phyloP scores from a whole-genome alignment of 2,329 filamentous ascomycete genomes.

The Fusarium sp. region DNA sequence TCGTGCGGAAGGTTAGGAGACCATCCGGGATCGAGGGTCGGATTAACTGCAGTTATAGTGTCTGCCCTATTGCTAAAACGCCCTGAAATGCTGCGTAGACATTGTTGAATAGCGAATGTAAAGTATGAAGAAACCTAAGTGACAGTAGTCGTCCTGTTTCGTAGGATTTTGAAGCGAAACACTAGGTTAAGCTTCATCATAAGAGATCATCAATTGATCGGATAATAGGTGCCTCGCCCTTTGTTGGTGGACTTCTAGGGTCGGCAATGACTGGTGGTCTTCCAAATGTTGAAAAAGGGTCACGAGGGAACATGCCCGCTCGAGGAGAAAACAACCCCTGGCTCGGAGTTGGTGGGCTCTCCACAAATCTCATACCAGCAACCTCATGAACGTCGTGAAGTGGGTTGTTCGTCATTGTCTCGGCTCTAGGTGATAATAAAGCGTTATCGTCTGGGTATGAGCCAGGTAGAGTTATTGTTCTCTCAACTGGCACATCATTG shows the following conservation, averaged over 20 bases:
- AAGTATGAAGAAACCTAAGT: slow-evolving; percentile 22
- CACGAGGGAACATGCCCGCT: slow-evolving; percentile 65
- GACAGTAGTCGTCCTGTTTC: slow-evolving; percentile 14
- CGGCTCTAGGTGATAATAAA: slow-evolving; percentile 77
- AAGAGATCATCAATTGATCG: slow-evolving; percentile 83
- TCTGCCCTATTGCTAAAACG: slow-evolving; percentile 36
- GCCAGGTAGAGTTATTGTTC: slow-evolving; percentile 55
- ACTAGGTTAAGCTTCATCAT: slow-evolving; percentile 56
- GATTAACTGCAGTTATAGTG: slow-evolving; percentile 19
- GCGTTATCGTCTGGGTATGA: slow-evolving; percentile 63
- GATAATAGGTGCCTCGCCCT: slow-evolving; percentile 80
- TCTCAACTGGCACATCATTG: slow-evolving; percentile 47
- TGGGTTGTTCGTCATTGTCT: slow-evolving; percentile 79
- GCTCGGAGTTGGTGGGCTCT: slow-evolving; percentile 65
- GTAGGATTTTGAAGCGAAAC: slow-evolving; percentile 10
- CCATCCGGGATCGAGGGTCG: slow-evolving; percentile 26
- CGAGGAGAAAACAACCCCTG: slow-evolving; percentile 68
- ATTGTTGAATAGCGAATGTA: slow-evolving; percentile 33
- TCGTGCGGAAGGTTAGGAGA: slow-evolving; percentile 39
- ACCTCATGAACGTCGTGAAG: slow-evolving; percentile 64
- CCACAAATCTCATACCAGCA: slow-evolving; percentile 65
- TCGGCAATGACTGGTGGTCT: slow-evolving; percentile 68
- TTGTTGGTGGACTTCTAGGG: slow-evolving; percentile 80
- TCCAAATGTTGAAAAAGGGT: slow-evolving; percentile 66
- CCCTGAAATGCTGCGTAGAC: slow-evolving; percentile 41